Evolutionary conservation across 2,329 filamentous ascomycete species (phyloP), one percentile per base, ranked within the genome.

Genomic region (Sarocladiaceae sp.): DNA sequence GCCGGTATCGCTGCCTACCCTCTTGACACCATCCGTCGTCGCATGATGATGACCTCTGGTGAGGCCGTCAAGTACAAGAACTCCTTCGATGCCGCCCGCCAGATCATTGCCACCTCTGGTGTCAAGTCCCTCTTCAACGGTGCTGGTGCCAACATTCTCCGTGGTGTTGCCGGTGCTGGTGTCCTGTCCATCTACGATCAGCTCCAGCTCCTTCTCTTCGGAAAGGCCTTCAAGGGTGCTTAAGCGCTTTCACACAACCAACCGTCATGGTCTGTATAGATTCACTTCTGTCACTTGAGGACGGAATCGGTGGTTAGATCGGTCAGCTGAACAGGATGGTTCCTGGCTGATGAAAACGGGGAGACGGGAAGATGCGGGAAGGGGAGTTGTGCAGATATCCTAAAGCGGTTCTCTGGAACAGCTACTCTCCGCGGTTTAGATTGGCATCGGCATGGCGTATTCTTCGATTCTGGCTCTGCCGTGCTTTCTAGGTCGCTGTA

Each of bases 101-200:
- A 97, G 84, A 98, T 98, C 68, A 72, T 97, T 66, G 90, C 90
- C 78, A 88, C 87, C 77, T 93, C 97, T 82, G 93, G 93, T 82
- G 77, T 94, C 75, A 87, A 82, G 78, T 98, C 93, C 65, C 91
- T 98, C 75, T 98, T 98, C 90, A 98, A 98, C 88, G 93, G 93
- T 90, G 93, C 93, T 70, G 93, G 93, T 88, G 93, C 93, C 83
- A 98, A 98, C 88, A 98, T 98, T 69, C 93, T 98, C 78, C 93
- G 93, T 95, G 94, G 93, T 96, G 93, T 98, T 68, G 93, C 93
- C 68, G 94, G 93, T 88, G 93, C 93, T 79, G 93, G 93, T 98
- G 93, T 98, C 70, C 82, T 98, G 71, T 98, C 93, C 73, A 96
- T 98, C 88, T 98, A 98, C 79, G 93, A 98, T 74, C 91, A 97